Percentiles rank a stretch among this genome's conserved stretches.
These are phyloP conservation scores for Diaporthe amygdali DNA, from an alignment of 2,329 filamentous ascomycete genomes.

Conservation along the genomic window DNA sequence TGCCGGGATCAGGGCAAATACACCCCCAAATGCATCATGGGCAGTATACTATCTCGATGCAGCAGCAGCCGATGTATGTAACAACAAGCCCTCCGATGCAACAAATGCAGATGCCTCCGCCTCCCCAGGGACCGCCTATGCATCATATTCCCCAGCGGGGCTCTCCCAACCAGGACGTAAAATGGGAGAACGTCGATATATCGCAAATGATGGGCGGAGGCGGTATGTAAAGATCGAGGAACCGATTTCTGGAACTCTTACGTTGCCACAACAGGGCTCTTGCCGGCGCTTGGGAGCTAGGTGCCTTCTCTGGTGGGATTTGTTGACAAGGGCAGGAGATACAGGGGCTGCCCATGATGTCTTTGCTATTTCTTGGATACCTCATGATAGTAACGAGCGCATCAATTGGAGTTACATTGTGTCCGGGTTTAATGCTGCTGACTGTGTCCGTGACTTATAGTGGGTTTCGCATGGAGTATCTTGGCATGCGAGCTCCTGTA, in stretches of 20 bases:
- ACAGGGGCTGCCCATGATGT: not conserved
- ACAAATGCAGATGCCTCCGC: constrained; percentile 34
- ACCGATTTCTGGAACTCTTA: not conserved
- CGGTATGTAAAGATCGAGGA: constrained; percentile 24
- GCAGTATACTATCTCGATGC: constrained; percentile 17
- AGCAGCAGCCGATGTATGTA: constrained; percentile 20
- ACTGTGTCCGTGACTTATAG: not conserved
- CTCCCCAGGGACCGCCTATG: constrained; percentile 30
- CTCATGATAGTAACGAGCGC: constrained; percentile 22
- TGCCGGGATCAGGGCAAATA: constrained; percentile 18
- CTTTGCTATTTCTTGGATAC: constrained; percentile 13
- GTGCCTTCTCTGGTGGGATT: not conserved
- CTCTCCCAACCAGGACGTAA: constrained; percentile 35
- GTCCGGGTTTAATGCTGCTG: not conserved
- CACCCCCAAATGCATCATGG: constrained; percentile 19
- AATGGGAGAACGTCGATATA: constrained; percentile 52
- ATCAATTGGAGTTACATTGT: constrained; percentile 18
- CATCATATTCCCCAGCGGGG: constrained; percentile 25
- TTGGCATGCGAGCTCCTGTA: not conserved
- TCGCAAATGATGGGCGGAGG: constrained; percentile 46
- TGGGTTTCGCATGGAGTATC: not conserved
- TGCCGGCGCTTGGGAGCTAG: not conserved
- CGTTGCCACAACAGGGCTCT: not conserved
- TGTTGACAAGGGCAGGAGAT: not conserved
- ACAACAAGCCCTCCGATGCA: constrained; percentile 36